These are phyloP conservation scores for Yarrowia sp. DNA, from an alignment of 805 yeast genomes.

Conservation along the genomic window DNA sequence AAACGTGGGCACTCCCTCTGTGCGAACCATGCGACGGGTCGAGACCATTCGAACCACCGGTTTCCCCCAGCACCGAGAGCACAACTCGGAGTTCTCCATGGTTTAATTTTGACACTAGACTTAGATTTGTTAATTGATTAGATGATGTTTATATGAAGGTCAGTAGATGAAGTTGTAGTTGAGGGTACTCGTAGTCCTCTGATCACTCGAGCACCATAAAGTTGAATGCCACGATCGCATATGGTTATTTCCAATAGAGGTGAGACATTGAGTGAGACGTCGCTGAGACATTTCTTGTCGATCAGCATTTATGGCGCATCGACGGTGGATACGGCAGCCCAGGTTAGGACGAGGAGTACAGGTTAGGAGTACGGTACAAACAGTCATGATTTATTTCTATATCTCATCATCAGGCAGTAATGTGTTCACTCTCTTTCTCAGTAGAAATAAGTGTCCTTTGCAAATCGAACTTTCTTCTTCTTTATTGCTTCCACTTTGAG, in stretches of 20 bases:
- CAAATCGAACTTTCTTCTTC: constrained; percentile 29
- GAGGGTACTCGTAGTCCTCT: too few relatives aligned
- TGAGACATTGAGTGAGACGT: constrained; percentile 12
- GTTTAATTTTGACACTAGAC: neutral
- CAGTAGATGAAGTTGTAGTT: neutral
- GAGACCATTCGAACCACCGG: constrained; percentile 38
- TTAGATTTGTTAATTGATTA: constrained; percentile 25
- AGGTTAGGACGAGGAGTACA: neutral
- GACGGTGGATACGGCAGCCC: too few relatives aligned
- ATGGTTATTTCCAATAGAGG: neutral
- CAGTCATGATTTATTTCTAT: neutral
- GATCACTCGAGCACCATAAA: neutral
- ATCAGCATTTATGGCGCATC: neutral
- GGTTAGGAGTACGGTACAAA: too few relatives aligned
- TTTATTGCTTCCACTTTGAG: constrained; percentile 2
- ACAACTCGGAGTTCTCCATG: constrained; percentile 21
- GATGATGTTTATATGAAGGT: neutral
- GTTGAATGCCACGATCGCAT: neutral
- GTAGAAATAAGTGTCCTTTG: constrained; percentile 9
- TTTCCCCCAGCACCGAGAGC: constrained; percentile 22
- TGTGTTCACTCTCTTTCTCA: neutral
- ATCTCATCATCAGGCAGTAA: neutral
- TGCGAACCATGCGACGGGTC: constrained; percentile 36
- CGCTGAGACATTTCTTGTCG: neutral
- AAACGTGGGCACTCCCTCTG: constrained; percentile 36